phyloP scores from a whole-genome alignment of 768 basidiomycete species.

The Mycena kentingensis region DNA sequence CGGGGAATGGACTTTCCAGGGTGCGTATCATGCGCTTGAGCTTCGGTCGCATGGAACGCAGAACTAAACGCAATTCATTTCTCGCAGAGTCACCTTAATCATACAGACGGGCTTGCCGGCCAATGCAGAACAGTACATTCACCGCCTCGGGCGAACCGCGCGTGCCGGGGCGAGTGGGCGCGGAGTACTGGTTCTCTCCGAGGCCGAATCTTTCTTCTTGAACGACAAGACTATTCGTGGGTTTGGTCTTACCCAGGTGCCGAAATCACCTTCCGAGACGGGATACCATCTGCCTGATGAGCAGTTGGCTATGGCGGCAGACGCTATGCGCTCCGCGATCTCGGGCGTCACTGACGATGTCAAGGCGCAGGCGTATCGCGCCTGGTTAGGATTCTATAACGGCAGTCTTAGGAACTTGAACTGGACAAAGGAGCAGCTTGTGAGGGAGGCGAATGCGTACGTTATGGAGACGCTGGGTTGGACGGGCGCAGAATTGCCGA shows the following conservation, averaged over 20 bases:
- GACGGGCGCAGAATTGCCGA: conserved; percentile 35
- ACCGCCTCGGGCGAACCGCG: conserved; percentile 77
- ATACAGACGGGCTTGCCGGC: conserved; percentile 68
- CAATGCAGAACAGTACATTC: conserved; percentile 75
- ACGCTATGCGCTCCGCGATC: conserved; percentile 31
- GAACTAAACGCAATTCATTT: not conserved
- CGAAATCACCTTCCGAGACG: conserved; percentile 24
- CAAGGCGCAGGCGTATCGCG: conserved; percentile 55
- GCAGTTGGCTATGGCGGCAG: conserved; percentile 21
- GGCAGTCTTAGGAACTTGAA: conserved; percentile 36
- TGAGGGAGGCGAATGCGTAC: conserved; percentile 42
- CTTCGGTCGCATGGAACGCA: not conserved
- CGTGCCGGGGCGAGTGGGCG: conserved; percentile 68
- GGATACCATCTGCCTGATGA: conserved; percentile 3
- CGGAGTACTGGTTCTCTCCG: conserved; percentile 57
- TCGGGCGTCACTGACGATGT: conserved; percentile 35
- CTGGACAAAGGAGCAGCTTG: conserved; percentile 43
- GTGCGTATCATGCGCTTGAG: conserved; percentile 29
- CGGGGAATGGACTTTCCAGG: conserved; percentile 71
- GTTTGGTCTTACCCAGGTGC: conserved; percentile 41
- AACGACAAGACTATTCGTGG: conserved; percentile 37
- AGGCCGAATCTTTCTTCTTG: conserved; percentile 53
- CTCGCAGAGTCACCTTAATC: conserved; percentile 56
- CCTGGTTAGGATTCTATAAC: conserved; percentile 62
- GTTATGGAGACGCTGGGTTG: conserved; percentile 41